Evolutionary conservation across 2,329 filamentous ascomycete species (phyloP), one percentile per base, ranked within the genome.

Genomic region (Zelopaecilomyces penicillatus): DNA sequence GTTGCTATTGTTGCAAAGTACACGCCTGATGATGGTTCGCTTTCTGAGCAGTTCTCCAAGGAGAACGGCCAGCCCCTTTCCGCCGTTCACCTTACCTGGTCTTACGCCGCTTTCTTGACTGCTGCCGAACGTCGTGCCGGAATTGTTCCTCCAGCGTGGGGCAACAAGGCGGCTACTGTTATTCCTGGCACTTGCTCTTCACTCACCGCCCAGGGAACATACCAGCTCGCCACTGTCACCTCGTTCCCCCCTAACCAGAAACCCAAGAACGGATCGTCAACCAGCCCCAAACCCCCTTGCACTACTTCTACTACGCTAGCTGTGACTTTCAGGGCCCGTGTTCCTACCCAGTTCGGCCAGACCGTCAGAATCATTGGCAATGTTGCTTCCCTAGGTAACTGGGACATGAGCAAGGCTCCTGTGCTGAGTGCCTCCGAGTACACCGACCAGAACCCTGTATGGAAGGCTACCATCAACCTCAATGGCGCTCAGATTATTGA

Each of bases 61-160:
- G 61, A 64, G 44, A 65, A 59, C 37, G 80, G 75, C 30, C 51
- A 55, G 0, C 80, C 78, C 2, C 64, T 82, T 4, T 85, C 81
- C 1, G 84, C 83, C 1, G 64, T 67, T 12, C 80, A 87, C 51
- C 66, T 87, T 29, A 87, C 83, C 3, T 87, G 83, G 83, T 85
- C 82, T 0, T 87, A 86, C 52, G 81, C 82, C 1, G 73, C 82
- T 0, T 82, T 87, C 61, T 65, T 87, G 39, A 83, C 82, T 0
- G 75, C 76, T n/a, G 65, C 69, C 27, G 71, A 71, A 36, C 74
- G 81, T 33, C 74, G 81, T 39, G 70, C 71, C 39, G 72, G 71
- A 19, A 55, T 74, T 11, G 61, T 80, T 6, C 79, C 80, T 2
- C 65, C 70, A 1, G 73, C 76, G 5, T 84, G 81, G 80, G 69